A percentile compares a stretch with the other conserved stretches of the same genome.
Evolutionary conservation across 2,329 filamentous ascomycete species (phyloP).

Genomic region (Xylariaceae sp.): DNA sequence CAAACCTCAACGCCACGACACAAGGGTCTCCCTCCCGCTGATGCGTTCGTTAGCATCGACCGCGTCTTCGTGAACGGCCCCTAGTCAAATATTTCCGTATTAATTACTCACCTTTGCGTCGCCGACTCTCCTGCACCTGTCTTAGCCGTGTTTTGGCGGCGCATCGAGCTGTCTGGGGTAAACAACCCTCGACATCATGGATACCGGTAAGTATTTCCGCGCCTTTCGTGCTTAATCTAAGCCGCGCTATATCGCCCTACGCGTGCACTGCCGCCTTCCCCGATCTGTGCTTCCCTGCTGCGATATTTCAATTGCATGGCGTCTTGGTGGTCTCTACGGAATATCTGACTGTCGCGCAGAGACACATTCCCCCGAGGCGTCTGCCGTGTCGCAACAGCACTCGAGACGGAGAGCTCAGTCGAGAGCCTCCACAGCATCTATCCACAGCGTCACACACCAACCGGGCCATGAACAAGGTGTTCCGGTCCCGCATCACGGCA

Average conservation of each 20-base stretch:
- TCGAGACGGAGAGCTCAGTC: slow-evolving; percentile 49
- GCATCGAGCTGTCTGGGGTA: slow-evolving; percentile 26
- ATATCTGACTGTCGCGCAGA: slow-evolving; percentile 23
- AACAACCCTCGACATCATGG: slow-evolving; percentile 30
- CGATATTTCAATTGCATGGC: slow-evolving; percentile 1
- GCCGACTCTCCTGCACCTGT: slow-evolving; percentile 5
- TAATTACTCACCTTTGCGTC: slow-evolving; percentile 1
- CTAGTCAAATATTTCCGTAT: slow-evolving; percentile 9
- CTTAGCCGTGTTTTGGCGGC: slow-evolving; percentile 27
- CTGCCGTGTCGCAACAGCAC: slow-evolving; percentile 35
- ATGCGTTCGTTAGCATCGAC: slow-evolving; percentile 19
- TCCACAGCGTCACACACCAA: slow-evolving; percentile 50
- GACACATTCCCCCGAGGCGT: slow-evolving; percentile 29
- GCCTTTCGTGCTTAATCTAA: background rate
- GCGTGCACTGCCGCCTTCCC: background rate
- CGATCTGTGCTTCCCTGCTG: background rate
- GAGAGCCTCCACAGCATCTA: slow-evolving; percentile 52
- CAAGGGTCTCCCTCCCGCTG: slow-evolving; percentile 5
- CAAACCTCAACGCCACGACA: slow-evolving; percentile 18
- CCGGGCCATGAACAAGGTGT: slow-evolving; percentile 47
- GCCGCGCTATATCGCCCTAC: background rate
- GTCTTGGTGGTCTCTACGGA: slow-evolving; percentile 7
- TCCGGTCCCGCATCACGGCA: slow-evolving; percentile 31
- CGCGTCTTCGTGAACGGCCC: slow-evolving; percentile 8
- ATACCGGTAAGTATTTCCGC: slow-evolving; percentile 23